Percentiles rank a stretch among this genome's conserved stretches.
Conservation (phyloP, 768 basidiomycete genomes). For the Boletales sp. region DNA sequence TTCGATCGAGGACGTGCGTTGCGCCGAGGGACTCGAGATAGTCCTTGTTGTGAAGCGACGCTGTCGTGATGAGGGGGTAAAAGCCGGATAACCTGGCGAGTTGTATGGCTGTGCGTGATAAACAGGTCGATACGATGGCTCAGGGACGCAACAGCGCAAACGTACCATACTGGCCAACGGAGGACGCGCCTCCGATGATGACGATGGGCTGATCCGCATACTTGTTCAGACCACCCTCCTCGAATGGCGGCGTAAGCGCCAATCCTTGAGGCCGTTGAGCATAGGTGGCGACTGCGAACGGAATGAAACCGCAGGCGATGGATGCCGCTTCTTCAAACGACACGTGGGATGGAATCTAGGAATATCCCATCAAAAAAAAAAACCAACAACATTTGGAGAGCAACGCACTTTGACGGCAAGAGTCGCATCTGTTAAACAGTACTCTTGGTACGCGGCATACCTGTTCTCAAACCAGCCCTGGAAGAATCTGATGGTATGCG, state of each 20-base stretch:
- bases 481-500: constrained; percentile 1
- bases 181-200: constrained; percentile 35
- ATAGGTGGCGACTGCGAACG: constrained; percentile 34
- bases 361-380: no score
- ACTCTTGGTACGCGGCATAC: constrained; percentile 21
- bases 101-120: constrained; percentile 25
- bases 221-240: constrained; percentile 24
- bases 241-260: constrained; percentile 27
- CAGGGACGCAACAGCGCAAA: not conserved
- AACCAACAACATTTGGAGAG: not conserved
- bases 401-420: constrained; percentile 7
- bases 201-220: constrained; percentile 31
- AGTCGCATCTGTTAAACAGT: constrained; percentile 15
- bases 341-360: constrained; percentile 31
- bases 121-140: constrained; percentile 8
- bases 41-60: constrained; percentile 31
- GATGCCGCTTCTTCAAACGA: constrained; percentile 37
- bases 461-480: constrained; percentile 8
- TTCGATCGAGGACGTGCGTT: constrained; percentile 31
- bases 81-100: constrained; percentile 31
- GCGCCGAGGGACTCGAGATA: constrained; percentile 34
- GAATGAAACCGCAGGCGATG: constrained; percentile 29
- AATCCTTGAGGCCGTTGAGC: constrained; percentile 21
- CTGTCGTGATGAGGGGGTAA: constrained; percentile 36
- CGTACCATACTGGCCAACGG: constrained; percentile 37